phyloP scores from a whole-genome alignment of 2,329 filamentous ascomycete genomes.

The Teratosphaeria gauchensis region DNA sequence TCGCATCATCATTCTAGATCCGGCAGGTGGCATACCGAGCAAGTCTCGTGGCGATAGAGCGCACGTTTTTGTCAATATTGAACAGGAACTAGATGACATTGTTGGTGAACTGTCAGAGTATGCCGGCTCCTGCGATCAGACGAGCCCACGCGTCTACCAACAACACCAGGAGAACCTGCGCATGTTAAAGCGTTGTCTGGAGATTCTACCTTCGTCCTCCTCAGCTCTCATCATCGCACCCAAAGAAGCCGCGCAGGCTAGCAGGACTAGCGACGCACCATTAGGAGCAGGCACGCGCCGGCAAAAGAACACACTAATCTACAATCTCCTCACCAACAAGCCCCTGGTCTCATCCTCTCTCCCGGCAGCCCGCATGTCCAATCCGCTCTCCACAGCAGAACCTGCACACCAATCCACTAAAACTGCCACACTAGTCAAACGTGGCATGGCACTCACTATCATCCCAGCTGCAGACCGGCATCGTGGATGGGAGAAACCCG shows the following conservation, averaged over 20 bases:
- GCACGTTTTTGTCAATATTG: constrained; percentile 84
- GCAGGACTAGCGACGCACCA: constrained; percentile 13
- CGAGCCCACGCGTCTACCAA: constrained; percentile 19
- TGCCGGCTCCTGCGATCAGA: constrained; percentile 13
- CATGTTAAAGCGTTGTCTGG: constrained; percentile 59
- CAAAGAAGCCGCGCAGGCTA: constrained; percentile 58
- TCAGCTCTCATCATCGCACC: constrained; percentile 87
- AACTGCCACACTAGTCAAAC: constrained; percentile 74
- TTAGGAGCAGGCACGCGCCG: constrained; percentile 40
- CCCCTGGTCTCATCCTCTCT: constrained; percentile 86
- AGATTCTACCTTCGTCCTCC: constrained; percentile 69
- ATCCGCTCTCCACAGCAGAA: not conserved
- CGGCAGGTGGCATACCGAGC: constrained; percentile 72
- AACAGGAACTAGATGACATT: constrained; percentile 73
- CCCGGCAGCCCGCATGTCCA: constrained; percentile 55
- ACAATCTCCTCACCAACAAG: constrained; percentile 93
- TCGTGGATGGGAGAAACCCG: constrained; percentile 58
- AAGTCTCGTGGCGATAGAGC: constrained; percentile 49
- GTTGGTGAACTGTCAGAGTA: constrained; percentile 40
- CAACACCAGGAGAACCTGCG: constrained; percentile 62
- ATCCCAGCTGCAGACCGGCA: constrained; percentile 57
- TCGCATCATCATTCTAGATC: constrained; percentile 79
- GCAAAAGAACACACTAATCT: constrained; percentile 76
- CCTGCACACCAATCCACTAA: not conserved
- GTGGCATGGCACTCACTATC: constrained; percentile 79